Evolutionary conservation across 352 stramenopile genomes (phyloP).

Genomic region (Elongisporangium senticosum): DNA sequence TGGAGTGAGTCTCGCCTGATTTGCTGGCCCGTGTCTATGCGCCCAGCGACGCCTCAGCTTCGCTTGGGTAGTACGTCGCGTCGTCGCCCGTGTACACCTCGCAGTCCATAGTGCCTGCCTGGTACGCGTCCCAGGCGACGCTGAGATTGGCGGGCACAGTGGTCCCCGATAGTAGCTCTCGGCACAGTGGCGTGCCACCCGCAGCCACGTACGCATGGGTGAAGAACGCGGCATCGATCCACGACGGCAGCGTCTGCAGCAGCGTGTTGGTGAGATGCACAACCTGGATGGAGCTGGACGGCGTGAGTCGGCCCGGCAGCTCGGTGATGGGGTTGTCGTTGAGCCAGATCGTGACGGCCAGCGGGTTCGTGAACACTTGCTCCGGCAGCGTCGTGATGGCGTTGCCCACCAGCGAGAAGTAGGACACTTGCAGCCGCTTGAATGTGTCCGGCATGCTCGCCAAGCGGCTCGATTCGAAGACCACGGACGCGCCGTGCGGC

Average conservation of each 20-base stretch:
- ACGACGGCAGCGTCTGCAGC: constrained; percentile 1
- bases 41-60: constrained; percentile 3
- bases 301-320: constrained; percentile 9
- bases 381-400: constrained; percentile 6
- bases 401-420: constrained; percentile 20
- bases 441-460: constrained; percentile 9
- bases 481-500: constrained; percentile 4
- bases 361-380: constrained; percentile 8
- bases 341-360: constrained; percentile 10
- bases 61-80: constrained; percentile 13
- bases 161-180: constrained; percentile 1
- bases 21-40: constrained; percentile 7
- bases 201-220: not conserved
- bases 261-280: constrained; percentile 6
- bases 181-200: constrained; percentile 8
- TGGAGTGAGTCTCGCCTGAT: not conserved
- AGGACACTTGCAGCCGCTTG: constrained; percentile 11
- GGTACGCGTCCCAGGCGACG: constrained; percentile 1
- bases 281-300: constrained; percentile 5
- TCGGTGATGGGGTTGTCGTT: constrained; percentile 15
- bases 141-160: not conserved
- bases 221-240: constrained; percentile 11
- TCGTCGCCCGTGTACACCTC: constrained; percentile 1
- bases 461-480: constrained; percentile 19
- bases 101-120: constrained; percentile 3